Evolutionary conservation across 106 monocot genomes (phyloP).

Genomic region (Narthecium ossifragum): DNA sequence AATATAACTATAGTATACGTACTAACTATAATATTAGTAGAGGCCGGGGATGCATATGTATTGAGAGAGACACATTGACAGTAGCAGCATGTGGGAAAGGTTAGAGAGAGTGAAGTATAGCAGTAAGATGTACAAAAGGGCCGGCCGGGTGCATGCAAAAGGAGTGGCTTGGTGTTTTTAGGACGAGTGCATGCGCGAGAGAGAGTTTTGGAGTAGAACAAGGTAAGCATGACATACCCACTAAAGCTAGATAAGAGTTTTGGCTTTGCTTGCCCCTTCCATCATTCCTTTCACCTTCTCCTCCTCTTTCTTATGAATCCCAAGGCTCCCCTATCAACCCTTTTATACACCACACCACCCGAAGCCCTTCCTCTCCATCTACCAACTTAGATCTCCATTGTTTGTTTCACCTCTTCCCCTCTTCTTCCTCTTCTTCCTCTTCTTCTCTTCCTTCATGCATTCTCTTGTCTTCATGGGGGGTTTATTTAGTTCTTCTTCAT

Average conservation of each 20-base stretch:
- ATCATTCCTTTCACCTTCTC: slow-evolving; percentile 9
- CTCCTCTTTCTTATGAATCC: neutral
- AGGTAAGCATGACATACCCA: slow-evolving; percentile 9
- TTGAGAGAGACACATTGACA: neutral
- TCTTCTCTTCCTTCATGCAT: no score
- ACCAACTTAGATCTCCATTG: no score
- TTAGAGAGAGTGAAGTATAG: neutral
- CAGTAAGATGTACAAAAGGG: neutral
- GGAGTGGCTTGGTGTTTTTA: slow-evolving; percentile 7
- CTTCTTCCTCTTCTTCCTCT: no score
- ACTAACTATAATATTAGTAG: no score
- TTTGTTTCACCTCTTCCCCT: no score
- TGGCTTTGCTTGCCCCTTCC: neutral
- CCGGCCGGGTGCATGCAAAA: slow-evolving; percentile 5
- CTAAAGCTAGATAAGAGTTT: neutral
- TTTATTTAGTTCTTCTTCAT: no score
- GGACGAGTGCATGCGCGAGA: slow-evolving; percentile 1
- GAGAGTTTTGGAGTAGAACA: slow-evolving; percentile 1
- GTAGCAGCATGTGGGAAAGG: neutral
- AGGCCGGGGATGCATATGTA: neutral
- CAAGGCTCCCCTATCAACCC: neutral
- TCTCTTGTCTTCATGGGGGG: no score
- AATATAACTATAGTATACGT: no score
- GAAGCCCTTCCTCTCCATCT: no score
- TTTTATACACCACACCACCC: neutral